Evolutionary conservation across 2,329 filamentous ascomycete genomes (phyloP).

Genomic region (Fusarium sp.): DNA sequence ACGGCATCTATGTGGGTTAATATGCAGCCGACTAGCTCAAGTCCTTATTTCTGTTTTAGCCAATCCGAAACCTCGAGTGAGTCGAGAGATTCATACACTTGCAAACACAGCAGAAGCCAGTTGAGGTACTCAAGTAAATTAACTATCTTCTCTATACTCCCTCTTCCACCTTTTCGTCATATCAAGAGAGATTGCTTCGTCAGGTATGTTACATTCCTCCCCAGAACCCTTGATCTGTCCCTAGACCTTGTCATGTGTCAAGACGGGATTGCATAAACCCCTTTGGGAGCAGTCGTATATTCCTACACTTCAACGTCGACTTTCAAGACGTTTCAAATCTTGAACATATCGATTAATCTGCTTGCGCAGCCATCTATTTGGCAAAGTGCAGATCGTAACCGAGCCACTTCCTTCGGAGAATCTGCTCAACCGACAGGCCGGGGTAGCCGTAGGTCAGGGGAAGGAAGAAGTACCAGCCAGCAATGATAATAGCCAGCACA

Average conservation of each 20-base stretch:
- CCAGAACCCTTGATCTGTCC: slow-evolving; percentile 2
- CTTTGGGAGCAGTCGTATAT: neutral
- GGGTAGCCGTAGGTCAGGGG: slow-evolving; percentile 96
- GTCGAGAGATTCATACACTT: neutral
- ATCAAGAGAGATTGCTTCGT: slow-evolving; percentile 29
- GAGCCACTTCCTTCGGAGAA: slow-evolving; percentile 91
- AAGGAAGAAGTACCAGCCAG: slow-evolving; percentile 92
- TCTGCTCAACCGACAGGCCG: slow-evolving; percentile 81
- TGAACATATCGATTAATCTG: neutral
- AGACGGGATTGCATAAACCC: slow-evolving; percentile 1
- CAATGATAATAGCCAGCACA: slow-evolving; percentile 76
- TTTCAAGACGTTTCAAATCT: neutral
- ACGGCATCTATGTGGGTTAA: neutral
- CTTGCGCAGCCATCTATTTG: slow-evolving; percentile 71
- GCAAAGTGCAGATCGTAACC: slow-evolving; percentile 98
- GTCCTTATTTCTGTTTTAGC: neutral
- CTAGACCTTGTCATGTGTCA: slow-evolving; percentile 7
- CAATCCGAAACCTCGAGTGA: neutral
- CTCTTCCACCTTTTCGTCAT: slow-evolving; percentile 16
- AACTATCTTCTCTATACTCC: slow-evolving; percentile 19
- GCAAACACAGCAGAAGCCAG: neutral
- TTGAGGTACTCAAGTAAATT: slow-evolving; percentile 20
- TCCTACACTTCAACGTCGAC: neutral
- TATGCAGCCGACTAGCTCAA: neutral
- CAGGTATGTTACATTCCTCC: slow-evolving; percentile 23